These are phyloP conservation scores for Myriosclerotinia scirpicola DNA, from an alignment of 2,329 filamentous ascomycete species.

Conservation along the genomic window DNA sequence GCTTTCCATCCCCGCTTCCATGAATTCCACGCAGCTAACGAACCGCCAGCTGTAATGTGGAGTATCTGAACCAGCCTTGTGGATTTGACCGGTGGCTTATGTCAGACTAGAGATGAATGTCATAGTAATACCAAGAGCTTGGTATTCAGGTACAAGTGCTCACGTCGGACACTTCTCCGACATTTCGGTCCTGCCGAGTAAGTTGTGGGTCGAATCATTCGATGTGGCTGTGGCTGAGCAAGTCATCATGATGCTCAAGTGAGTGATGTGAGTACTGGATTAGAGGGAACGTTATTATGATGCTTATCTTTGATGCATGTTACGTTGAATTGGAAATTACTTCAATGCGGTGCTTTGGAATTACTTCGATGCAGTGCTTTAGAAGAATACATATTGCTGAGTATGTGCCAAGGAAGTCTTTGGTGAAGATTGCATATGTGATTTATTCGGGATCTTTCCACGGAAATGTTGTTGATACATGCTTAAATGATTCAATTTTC, in stretches of 20 bases:
- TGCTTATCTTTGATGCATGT: constrained; percentile 9
- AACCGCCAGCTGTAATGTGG: background rate
- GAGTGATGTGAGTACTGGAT: background rate
- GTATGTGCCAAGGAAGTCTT: background rate
- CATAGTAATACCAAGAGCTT: background rate
- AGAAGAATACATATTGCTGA: background rate
- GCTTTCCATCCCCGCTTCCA: background rate
- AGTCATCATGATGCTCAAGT: background rate
- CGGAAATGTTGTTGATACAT: background rate
- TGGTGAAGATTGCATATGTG: background rate
- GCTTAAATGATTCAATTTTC: background rate
- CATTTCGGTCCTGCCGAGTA: constrained; percentile 9
- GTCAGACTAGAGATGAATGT: background rate
- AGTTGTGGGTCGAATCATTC: background rate
- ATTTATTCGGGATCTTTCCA: background rate
- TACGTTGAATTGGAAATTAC: constrained; percentile 7
- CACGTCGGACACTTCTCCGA: background rate
- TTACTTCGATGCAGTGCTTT: background rate
- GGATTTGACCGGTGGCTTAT: background rate
- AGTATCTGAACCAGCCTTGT: background rate
- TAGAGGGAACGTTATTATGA: constrained; percentile 3
- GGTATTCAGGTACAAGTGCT: background rate
- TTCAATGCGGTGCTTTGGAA: background rate
- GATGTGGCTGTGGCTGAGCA: constrained; percentile 14
- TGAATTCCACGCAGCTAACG: background rate